Evolutionary conservation across 2,329 filamentous ascomycete genomes (phyloP), one percentile per base, ranked within the genome.

Genomic region (Lecanicillium sp.): DNA sequence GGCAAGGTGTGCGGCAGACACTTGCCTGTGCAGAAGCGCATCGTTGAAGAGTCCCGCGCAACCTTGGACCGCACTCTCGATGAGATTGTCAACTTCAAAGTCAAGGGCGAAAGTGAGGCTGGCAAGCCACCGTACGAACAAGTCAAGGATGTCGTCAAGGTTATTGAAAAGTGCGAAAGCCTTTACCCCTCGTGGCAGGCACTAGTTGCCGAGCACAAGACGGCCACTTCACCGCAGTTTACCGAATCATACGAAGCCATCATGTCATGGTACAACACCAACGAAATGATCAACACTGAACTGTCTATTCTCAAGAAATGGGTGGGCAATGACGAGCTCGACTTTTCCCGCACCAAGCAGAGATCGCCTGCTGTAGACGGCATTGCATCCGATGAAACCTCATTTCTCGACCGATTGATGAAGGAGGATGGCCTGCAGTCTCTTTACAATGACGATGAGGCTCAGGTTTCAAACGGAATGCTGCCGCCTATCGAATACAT

Each of bases 241-340:
- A 72, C 76, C 45, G 82, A 89, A 45, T 87, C 87, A 19, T 92
- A 84, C 53, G 85, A 94, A 56, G 84, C 90, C 35, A 83, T 98
- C 48, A 79, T 95, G 45, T 82, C 90, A 3, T 98, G 92, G 92
- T 84, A 95, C 69, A 98, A 97, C 61, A 96, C 89, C 37, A 96
- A 89, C 22, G 81, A 90, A 56, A 79, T 95, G 55, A 97, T 98
- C 70, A 95, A 94, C 59, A 95, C 87, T 3, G 87, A 98, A 59
- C 75, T 98, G 43, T 80, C 81, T 12, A 89, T 97, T 46, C 63
- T 98, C 46, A 89, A 92, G 60, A 88, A 84, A 46, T 98, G 92
- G 92, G 92, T 98, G 18, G 92, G 92, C 39, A 98, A 98, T 55
- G 81, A 89, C 28, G 89, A 95, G 55, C 74, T 98, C 29, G 88